Percentiles rank a stretch among this genome's conserved stretches.
These are phyloP conservation scores for Yarrowia deformans DNA, from an alignment of 805 yeast species.

Conservation along the genomic window DNA sequence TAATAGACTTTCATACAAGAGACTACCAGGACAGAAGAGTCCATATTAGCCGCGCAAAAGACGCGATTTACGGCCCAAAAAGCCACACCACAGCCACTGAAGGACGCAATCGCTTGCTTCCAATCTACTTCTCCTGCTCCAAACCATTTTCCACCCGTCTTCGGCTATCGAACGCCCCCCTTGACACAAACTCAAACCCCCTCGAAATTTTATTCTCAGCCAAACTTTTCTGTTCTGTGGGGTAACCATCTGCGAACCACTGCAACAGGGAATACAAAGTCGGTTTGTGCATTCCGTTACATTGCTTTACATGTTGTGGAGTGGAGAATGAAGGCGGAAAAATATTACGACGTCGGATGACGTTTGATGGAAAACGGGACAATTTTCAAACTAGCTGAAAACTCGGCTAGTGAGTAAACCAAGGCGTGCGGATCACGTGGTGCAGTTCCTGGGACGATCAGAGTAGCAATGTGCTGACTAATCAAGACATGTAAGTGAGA, in stretches of 20 bases:
- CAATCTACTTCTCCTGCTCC: too few species aligned
- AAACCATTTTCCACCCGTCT: not conserved
- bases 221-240: not conserved
- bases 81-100: not conserved
- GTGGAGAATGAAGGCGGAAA: not conserved
- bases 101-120: not conserved
- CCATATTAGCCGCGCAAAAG: not conserved
- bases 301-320: not conserved
- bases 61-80: not conserved
- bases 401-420: not conserved
- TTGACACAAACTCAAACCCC: not conserved
- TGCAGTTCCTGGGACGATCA: not conserved
- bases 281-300: conserved; percentile 16
- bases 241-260: not conserved
- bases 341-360: too few species aligned
- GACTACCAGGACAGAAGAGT: conserved; percentile 13
- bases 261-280: conserved; percentile 9
- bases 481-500: not conserved
- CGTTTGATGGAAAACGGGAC: too few species aligned
- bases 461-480: not conserved
- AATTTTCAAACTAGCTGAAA: not conserved
- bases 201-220: conserved; percentile 2
- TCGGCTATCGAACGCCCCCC: conserved; percentile 7
- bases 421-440: not conserved
- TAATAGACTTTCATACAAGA: conserved; percentile 3